Conservation (phyloP, 73 alveolate genomes). For the Breviolum minutum region DNA sequence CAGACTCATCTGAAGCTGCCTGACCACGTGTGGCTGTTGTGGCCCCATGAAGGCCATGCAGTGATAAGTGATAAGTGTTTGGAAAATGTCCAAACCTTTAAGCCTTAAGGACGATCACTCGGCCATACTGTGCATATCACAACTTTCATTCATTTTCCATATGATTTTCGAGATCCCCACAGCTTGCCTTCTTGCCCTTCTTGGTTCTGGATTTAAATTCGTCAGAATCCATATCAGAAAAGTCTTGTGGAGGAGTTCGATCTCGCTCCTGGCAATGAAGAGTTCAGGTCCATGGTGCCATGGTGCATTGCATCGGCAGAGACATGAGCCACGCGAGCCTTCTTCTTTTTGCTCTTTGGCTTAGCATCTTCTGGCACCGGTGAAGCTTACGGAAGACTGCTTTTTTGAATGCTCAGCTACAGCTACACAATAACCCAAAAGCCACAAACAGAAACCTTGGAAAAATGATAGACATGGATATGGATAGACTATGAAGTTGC, state of each 20-base stretch:
- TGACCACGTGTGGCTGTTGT: background rate
- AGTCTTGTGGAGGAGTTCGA: constrained; percentile 49
- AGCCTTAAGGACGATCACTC: too few species aligned
- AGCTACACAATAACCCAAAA: too few species aligned
- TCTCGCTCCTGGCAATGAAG: constrained; percentile 8
- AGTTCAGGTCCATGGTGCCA: background rate
- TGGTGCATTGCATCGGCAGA: background rate
- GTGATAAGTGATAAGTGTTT: background rate
- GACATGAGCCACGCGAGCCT: background rate
- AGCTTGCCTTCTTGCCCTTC: constrained; percentile 91
- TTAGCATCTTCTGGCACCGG: constrained; percentile 44
- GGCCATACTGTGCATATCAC: too few species aligned
- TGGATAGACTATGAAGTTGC: too few species aligned
- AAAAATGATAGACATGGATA: too few species aligned
- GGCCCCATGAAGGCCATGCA: background rate
- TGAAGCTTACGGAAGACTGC: too few species aligned
- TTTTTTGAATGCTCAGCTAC: too few species aligned
- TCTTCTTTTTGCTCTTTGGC: constrained; percentile 52
- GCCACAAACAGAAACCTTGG: too few species aligned
- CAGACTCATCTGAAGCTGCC: constrained; percentile 59
- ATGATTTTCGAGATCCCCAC: background rate
- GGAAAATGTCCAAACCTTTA: too few species aligned
- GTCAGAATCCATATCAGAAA: constrained; percentile 78
- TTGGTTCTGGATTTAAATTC: constrained; percentile 83
- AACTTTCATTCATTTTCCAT: background rate